phyloP scores from a whole-genome alignment of 257 asterid species.

The Penstemon eatonii region DNA sequence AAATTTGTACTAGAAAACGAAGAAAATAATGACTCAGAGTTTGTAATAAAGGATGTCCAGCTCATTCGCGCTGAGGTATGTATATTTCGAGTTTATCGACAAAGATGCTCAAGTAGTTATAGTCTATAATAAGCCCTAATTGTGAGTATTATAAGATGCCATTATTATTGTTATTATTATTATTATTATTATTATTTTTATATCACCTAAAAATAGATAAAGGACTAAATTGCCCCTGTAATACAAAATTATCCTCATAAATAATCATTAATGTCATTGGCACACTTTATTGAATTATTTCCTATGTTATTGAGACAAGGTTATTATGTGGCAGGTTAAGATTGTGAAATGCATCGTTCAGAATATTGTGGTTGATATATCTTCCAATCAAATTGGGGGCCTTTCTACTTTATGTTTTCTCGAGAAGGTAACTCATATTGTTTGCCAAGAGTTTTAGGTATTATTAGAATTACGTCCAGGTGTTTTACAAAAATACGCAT shows the following conservation, averaged over 20 bases:
- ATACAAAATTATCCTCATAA: background rate
- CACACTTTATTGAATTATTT: constrained; percentile 5
- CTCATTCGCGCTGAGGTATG: constrained; percentile 87
- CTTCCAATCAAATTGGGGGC: constrained; percentile 77
- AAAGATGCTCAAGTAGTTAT: background rate
- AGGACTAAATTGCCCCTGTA: background rate
- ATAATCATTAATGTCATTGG: too few relatives aligned
- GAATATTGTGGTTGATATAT: constrained; percentile 64
- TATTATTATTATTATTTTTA: too few relatives aligned
- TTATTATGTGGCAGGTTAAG: constrained; percentile 57
- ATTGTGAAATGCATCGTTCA: constrained; percentile 69
- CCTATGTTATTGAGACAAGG: background rate
- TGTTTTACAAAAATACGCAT: too few relatives aligned
- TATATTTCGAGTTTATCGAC: constrained; percentile 13
- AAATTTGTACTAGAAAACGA: constrained; percentile 65
- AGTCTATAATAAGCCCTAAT: too few relatives aligned
- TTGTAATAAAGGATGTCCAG: constrained; percentile 78
- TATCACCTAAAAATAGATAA: too few relatives aligned
- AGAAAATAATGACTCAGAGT: constrained; percentile 54
- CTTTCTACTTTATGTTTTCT: constrained; percentile 73
- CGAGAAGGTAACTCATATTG: constrained; percentile 58
- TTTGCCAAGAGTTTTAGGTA: background rate
- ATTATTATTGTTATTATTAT: too few relatives aligned
- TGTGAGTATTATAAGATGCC: too few relatives aligned
- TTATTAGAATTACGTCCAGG: too few relatives aligned